Percentiles rank a stretch among this genome's conserved stretches.
Evolutionary conservation across 371 early-diverging fungal species (phyloP).

Genomic region (Batrachochytrium dendrobatidis): DNA sequence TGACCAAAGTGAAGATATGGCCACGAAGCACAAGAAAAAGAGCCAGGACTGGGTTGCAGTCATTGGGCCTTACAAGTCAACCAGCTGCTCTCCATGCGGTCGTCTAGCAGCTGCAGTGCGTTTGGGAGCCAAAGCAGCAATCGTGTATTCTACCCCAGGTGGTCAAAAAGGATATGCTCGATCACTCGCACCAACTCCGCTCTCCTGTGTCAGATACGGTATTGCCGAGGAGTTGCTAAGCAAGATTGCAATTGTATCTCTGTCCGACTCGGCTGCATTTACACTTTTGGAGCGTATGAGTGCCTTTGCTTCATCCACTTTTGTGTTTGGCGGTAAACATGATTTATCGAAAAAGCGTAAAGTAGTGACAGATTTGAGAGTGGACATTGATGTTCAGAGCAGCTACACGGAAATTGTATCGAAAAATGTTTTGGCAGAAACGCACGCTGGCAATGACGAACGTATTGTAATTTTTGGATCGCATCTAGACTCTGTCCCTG

Average conservation of each 20-base stretch:
- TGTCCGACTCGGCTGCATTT: slow-evolving; percentile 12
- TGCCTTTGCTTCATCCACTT: neutral
- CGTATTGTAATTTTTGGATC: slow-evolving; percentile 16
- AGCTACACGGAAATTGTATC: slow-evolving; percentile 2
- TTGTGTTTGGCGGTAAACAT: neutral
- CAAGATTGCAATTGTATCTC: slow-evolving; percentile 1
- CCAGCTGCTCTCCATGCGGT: slow-evolving; percentile 6
- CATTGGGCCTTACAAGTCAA: neutral
- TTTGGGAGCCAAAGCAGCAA: slow-evolving; percentile 1
- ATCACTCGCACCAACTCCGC: slow-evolving; percentile 8
- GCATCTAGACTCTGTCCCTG: slow-evolving; percentile 29
- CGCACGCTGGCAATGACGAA: slow-evolving; percentile 15
- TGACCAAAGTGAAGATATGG: neutral
- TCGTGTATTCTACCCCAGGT: slow-evolving; percentile 5
- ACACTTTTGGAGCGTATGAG: slow-evolving; percentile 2
- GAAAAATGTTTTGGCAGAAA: slow-evolving; percentile 18
- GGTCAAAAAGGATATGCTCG: slow-evolving; percentile 9
- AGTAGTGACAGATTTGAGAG: neutral
- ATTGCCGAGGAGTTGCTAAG: neutral
- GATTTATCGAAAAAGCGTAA: neutral
- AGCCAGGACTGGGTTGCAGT: slow-evolving; percentile 11
- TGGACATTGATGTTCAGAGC: neutral
- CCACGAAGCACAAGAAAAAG: neutral
- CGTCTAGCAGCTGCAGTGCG: slow-evolving; percentile 3
- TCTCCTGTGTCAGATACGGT: slow-evolving; percentile 4